Base-by-base conservation (phyloP, 1,284 basidiomycete species). In the Salmacisia buchloeana region DNA sequence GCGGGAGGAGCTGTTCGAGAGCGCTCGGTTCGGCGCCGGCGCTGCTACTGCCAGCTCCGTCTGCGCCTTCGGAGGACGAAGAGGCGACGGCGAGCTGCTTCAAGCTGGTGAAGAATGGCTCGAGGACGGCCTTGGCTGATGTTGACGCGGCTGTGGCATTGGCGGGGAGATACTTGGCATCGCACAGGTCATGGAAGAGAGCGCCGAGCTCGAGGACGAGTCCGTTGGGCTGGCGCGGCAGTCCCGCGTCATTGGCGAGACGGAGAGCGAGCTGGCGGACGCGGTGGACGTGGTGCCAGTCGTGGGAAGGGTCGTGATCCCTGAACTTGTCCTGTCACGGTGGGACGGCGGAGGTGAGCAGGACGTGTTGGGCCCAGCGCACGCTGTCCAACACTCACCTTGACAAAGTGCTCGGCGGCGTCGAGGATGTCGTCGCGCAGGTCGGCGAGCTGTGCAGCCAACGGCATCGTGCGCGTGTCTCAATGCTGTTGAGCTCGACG, bases 221-320 rank as follows among this genome's bases (percentile, higher is more conserved):
- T 3, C 90, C 76, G 81, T 94, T 90, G 9, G 52, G 23, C 58
- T 59, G 27, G 12, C 25, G 25, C 41, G 74, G 10, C 65, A 65
- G n/a, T 15, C 63, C 62, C 86, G 73, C 7, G 82, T 81, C 34
- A 80, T 81, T 15, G 88, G 91, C 49, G 54, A 94, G 83, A 3
- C 83, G 80, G 21, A 94, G 74, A 0, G 91, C 89, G 1, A 88
- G 89, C 65, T 84, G 86, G 57, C 91, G 84, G 21, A 94, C 92
- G 68, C 92, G 87, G 69, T 89, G 83, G 12, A 94, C 91, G 75
- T 96, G 93, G 68, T 87, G 88, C 71, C 85, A 87, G 81, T 96
- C 92, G 79, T 96, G 93, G 18, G 90, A 92, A 0, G 91, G 88
- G 77, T 94, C 93, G 78, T 92, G 92, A 69, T 85, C 83, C 2